These are phyloP conservation scores for Neurospora africana DNA, from an alignment of 495 filamentous ascomycete genomes.

Conservation along the genomic window DNA sequence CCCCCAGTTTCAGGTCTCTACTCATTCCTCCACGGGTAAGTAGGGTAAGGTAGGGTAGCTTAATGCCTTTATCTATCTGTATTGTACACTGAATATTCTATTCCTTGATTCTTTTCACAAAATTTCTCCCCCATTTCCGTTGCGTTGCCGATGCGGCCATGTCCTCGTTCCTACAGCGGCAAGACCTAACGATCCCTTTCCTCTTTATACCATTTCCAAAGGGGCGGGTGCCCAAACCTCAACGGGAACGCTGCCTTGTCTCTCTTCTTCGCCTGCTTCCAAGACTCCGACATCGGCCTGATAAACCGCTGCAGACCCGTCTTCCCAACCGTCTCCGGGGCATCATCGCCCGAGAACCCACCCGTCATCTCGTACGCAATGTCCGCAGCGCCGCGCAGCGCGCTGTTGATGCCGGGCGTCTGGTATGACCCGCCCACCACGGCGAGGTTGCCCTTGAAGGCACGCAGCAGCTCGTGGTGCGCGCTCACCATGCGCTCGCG, in stretches of 20 bases:
- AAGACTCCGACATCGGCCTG: neutral
- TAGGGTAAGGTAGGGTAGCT: neutral
- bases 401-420: constrained; percentile 25
- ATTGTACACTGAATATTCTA: neutral
- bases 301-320: constrained; percentile 27
- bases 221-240: neutral
- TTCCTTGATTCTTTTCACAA: neutral
- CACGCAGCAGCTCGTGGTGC: constrained; percentile 40
- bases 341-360: neutral
- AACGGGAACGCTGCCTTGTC: neutral
- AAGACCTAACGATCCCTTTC: neutral
- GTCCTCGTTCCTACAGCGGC: neutral
- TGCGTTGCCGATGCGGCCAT: neutral
- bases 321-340: constrained; percentile 15
- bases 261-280: neutral
- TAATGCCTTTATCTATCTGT: neutral
- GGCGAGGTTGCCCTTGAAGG: constrained; percentile 53
- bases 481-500: constrained; percentile 47
- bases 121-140: neutral
- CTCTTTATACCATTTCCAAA: neutral
- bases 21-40: neutral
- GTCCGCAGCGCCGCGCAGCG: constrained; percentile 32
- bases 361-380: constrained; percentile 19
- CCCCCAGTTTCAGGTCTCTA: neutral
- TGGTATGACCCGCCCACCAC: constrained; percentile 75